Evolutionary conservation across 139 green algal genomes (phyloP).

Genomic region (Chlorella sorokiniana): DNA sequence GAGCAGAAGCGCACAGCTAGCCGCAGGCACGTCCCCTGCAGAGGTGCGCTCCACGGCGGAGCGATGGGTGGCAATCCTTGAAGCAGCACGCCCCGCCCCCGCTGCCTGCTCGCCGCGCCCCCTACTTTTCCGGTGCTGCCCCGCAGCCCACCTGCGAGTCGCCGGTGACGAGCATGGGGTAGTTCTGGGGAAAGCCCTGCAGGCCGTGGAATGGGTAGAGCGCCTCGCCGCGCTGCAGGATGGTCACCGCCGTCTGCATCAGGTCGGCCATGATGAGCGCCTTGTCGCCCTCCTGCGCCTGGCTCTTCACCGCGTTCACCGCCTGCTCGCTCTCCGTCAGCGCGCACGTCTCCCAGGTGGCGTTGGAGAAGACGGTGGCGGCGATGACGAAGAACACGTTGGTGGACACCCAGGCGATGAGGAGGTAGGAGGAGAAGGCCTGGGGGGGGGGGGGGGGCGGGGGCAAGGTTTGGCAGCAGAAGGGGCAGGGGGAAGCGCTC

Average conservation of each 20-base stretch:
- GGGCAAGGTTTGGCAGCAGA: background rate
- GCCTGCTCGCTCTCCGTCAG: slow-evolving; percentile 31
- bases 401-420: slow-evolving; percentile 37
- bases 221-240: slow-evolving; percentile 35
- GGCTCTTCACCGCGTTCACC: slow-evolving; percentile 30
- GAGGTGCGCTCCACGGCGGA: no score
- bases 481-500: background rate
- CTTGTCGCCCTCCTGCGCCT: slow-evolving; percentile 45
- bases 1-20: background rate
- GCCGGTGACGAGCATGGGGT: slow-evolving; percentile 36
- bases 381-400: slow-evolving; percentile 36
- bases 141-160: slow-evolving; percentile 18
- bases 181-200: slow-evolving; percentile 29
- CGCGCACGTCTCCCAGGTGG: slow-evolving; percentile 20
- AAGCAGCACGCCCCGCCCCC: no score
- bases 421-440: slow-evolving; percentile 38
- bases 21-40: background rate
- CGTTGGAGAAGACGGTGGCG: slow-evolving; percentile 17
- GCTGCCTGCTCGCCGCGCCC: background rate
- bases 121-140: background rate
- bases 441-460: background rate
- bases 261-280: slow-evolving; percentile 47
- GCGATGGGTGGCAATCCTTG: no score
- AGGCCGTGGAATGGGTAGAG: slow-evolving; percentile 42
- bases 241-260: slow-evolving; percentile 46